phyloP scores from a whole-genome alignment of 2,329 filamentous ascomycete genomes.

The Fusarium sp. region DNA sequence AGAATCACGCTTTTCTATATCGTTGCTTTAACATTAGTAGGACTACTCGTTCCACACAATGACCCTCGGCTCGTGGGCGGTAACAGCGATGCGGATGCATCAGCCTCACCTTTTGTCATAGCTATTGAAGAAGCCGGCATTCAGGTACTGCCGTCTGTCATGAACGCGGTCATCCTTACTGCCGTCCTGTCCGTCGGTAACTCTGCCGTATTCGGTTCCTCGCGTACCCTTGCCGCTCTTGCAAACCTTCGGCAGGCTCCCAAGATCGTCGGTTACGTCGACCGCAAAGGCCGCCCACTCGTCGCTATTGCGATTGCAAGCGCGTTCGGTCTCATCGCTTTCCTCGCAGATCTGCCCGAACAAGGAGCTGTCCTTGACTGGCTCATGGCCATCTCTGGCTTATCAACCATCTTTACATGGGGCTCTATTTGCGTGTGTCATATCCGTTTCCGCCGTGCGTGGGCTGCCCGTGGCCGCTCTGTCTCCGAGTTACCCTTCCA shows the following conservation, averaged over 20 bases:
- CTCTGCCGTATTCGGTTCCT: constrained; percentile 90
- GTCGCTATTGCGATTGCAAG: constrained; percentile 76
- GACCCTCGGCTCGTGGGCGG: constrained; percentile 69
- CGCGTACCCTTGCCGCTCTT: constrained; percentile 86
- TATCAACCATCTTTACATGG: constrained; percentile 83
- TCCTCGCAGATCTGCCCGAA: constrained; percentile 72
- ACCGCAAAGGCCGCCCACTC: constrained; percentile 82
- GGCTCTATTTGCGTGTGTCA: constrained; percentile 87
- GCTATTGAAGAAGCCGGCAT: constrained; percentile 89
- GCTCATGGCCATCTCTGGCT: constrained; percentile 78
- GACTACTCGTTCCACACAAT: constrained; percentile 80
- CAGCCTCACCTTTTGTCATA: constrained; percentile 91
- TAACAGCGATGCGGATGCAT: constrained; percentile 68
- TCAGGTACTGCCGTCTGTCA: constrained; percentile 80
- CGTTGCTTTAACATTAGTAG: constrained; percentile 81
- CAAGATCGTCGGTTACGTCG: constrained; percentile 79
- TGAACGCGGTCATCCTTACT: constrained; percentile 95
- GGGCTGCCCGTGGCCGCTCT: constrained; percentile 74
- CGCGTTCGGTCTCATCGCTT: constrained; percentile 76
- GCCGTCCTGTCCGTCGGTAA: constrained; percentile 92
- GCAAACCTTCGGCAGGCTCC: constrained; percentile 90
- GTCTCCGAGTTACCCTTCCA: constrained; percentile 82
- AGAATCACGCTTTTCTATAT: constrained; percentile 92
- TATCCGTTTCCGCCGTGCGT: constrained; percentile 89
- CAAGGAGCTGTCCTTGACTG: constrained; percentile 76